These are phyloP conservation scores for Pestalotiopsis sp. DNA, from an alignment of 2,329 filamentous ascomycete genomes.

Conservation along the genomic window DNA sequence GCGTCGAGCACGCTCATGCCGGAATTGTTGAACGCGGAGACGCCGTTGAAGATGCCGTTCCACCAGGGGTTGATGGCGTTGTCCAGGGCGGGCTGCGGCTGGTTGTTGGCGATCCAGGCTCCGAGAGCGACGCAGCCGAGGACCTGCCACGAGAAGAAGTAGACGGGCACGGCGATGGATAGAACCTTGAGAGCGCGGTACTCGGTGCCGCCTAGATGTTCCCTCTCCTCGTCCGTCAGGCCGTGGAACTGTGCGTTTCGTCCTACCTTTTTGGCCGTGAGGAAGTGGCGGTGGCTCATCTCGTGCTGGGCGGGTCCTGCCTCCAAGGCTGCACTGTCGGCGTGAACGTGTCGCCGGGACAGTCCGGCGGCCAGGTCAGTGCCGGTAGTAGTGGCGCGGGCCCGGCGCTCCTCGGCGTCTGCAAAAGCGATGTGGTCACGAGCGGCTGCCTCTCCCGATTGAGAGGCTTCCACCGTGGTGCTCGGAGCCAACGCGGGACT, in stretches of 20 bases:
- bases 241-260: constrained; percentile 52
- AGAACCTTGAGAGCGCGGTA: constrained; percentile 54
- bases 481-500: background rate
- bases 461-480: background rate
- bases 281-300: constrained; percentile 12
- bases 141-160: constrained; percentile 59
- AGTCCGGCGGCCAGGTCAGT: background rate
- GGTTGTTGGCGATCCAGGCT: constrained; percentile 48
- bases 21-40: constrained; percentile 59
- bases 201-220: constrained; percentile 54
- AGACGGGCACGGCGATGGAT: constrained; percentile 50
- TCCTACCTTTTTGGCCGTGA: constrained; percentile 29
- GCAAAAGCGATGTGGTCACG: constrained; percentile 15
- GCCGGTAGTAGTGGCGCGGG: constrained; percentile 1
- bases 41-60: constrained; percentile 57
- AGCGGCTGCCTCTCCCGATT: background rate
- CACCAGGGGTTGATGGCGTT: constrained; percentile 52
- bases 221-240: constrained; percentile 48
- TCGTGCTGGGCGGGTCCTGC: background rate
- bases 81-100: constrained; percentile 39
- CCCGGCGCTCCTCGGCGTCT: background rate
- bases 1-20: constrained; percentile 60
- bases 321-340: background rate
- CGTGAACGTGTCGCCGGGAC: background rate
- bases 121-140: constrained; percentile 60